Base-by-base conservation (phyloP, 192 early-diverging fungal genomes). In the Dissophora globulifera region DNA sequence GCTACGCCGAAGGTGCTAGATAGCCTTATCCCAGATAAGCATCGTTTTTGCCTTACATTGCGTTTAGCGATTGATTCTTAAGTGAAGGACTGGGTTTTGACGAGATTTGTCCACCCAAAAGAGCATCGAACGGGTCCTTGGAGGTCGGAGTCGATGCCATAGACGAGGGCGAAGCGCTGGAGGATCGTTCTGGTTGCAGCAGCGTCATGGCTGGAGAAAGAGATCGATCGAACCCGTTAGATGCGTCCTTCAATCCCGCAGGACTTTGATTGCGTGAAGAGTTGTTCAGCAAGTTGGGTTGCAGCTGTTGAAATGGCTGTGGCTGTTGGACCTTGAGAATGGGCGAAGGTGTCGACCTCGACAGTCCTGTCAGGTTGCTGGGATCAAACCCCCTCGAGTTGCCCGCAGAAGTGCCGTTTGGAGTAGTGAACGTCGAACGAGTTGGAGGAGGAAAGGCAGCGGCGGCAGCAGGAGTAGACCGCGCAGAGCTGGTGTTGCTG, bases 41-140 rank as follows among this genome's bases (percentile, higher is more conserved):
- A 13, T 38, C 38, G 10, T 19, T n/a, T 52, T 30, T n/a, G n/a
- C 12, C 50, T 40, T 60, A 75, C 70, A 75, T 64, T 17, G 72
- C 25, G 30, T 76, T 67, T 25, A 76, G 35, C 0, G 72, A 76
- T 50, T 76, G 72, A 33, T 76, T 67, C 46, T 76, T 76, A 27
- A 49, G 50, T 2, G 63, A 31, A 17, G 70, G 57, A 31, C 56
- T 60, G 23, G n/a, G n/a, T n/a, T 27, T 75, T 11, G 56, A 42
- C 1, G 70, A 75, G 32, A 75, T 63, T 26, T 75, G 70, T 29
- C 66, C 62, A 4, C 70, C 70, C 9, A 75, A 43, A 2, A 75
- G 32, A 2, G 62, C 23, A 41, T 43, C 70, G 31, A 75, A 75
- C 0, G 70, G 70, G 49, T 75, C 70, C 33, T 46, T 64, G 25